Base-by-base conservation (phyloP, 2,329 filamentous ascomycete species). In the Ascochyta rabiei region DNA sequence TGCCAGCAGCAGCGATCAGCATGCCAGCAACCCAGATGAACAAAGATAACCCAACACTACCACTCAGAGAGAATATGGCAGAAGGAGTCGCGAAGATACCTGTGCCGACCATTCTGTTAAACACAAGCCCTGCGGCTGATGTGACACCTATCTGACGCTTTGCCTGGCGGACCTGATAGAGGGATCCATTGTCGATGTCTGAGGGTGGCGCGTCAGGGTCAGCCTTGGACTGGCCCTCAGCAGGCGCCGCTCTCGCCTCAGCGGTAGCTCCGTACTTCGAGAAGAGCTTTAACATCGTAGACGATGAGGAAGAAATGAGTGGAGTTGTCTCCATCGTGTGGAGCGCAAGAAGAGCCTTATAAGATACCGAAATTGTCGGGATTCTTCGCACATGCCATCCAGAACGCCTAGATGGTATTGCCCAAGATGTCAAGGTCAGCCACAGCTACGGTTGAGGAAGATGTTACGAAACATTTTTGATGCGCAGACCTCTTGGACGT, bases 81-180 rank as follows among this genome's bases (percentile, higher is more conserved):
- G 80, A 80, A 0, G 86, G 85, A 0, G 85, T 88, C 1, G 86
- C 83, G 62, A 88, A 88, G 72, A 89, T 88, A 58, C 86, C 86
- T 10, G 84, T 87, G 37, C 86, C 86, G 52, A 89, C 84, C 75
- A 88, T 84, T 53, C 85, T 82, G 75, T 87, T 87, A 71, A 87
- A 82, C 69, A 87, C 85, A 53, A 68, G 57, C 45, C 67, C 65
- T 7, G 60, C 46, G 7, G 66, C 68, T 33, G 68, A 69, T 7
- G 57, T 62, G 38, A 69, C 56, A 23, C 66, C 64, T 23, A 70
- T 70, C 48, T 70, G 66, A 51, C 67, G 66, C 45, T 70, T 70
- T 13, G 61, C 63, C 51, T 70, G 65, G 24, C 62, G 59, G 12
- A 66, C 60, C 9, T 65, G 60, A 35, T 59, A 66, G 18, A 67